These are phyloP conservation scores for Ligustrum vulgare DNA, from an alignment of 257 asterid genomes.

Conservation along the genomic window DNA sequence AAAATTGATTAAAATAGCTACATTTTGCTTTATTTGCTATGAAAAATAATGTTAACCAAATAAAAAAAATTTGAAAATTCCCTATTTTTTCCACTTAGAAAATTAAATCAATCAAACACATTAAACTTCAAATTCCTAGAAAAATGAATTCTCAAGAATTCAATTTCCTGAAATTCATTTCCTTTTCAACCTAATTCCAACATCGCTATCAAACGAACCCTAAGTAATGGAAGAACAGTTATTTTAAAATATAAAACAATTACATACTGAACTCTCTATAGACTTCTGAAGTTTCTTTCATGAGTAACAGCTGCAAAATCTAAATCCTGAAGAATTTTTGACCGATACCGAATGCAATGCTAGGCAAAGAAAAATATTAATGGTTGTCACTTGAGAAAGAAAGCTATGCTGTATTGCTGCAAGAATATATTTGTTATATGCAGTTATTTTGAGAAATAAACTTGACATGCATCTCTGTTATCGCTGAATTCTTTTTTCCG, in stretches of 20 bases:
- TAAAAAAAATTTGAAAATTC: too few relatives aligned
- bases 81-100: too few relatives aligned
- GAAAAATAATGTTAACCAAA: too few relatives aligned
- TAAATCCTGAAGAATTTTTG: background rate
- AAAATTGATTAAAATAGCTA: too few relatives aligned
- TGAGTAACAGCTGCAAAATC: constrained; percentile 8
- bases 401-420: background rate
- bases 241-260: background rate
- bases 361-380: background rate
- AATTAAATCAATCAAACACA: too few relatives aligned
- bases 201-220: too few relatives aligned
- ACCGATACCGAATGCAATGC: background rate
- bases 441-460: constrained; percentile 1
- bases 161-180: too few relatives aligned
- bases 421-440: background rate
- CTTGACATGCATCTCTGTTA: background rate
- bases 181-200: too few relatives aligned
- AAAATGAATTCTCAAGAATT: too few relatives aligned
- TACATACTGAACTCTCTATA: background rate
- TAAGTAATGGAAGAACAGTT: background rate
- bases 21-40: too few relatives aligned
- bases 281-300: constrained; percentile 16
- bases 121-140: too few relatives aligned
- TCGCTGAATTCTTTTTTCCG: background rate
- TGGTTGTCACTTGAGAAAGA: background rate